Conservation (phyloP, 2,329 filamentous ascomycete species). For the Huntiella moniliformis region DNA sequence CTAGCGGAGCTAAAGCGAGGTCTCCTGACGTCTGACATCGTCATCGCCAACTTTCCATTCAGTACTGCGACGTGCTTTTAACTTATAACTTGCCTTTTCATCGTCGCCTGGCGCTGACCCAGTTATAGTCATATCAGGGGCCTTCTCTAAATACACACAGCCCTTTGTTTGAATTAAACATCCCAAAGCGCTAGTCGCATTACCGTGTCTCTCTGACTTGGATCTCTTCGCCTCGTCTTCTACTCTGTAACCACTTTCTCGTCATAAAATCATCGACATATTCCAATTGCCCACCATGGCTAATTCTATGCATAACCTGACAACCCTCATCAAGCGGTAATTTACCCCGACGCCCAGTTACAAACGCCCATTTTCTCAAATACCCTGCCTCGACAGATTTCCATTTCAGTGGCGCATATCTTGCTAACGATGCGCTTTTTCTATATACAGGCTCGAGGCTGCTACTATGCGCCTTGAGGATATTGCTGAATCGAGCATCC, state of each 20-base stretch:
- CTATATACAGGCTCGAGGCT: constrained; percentile 61
- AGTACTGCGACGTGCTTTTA: no score
- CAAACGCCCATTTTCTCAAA: background rate
- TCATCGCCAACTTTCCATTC: no score
- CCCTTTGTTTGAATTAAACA: no score
- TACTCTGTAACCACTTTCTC: background rate
- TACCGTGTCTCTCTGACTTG: no score
- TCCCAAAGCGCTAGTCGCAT: no score
- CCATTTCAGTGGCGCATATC: background rate
- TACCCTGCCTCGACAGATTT: background rate
- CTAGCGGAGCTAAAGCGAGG: no score
- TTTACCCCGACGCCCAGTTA: constrained; percentile 16
- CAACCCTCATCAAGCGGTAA: constrained; percentile 95
- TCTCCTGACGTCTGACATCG: no score
- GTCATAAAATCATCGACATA: background rate
- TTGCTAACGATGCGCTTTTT: background rate
- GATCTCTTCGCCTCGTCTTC: background rate
- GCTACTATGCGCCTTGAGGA: constrained; percentile 92
- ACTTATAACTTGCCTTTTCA: no score
- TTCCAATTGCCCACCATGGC: constrained; percentile 36
- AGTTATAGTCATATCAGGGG: no score
- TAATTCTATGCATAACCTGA: constrained; percentile 87
- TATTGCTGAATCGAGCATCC: constrained; percentile 61
- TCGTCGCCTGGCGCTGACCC: no score
- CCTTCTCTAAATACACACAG: no score